Conservation (phyloP, 1,284 basidiomycete genomes). For the Uromyces viciae-fabae region DNA sequence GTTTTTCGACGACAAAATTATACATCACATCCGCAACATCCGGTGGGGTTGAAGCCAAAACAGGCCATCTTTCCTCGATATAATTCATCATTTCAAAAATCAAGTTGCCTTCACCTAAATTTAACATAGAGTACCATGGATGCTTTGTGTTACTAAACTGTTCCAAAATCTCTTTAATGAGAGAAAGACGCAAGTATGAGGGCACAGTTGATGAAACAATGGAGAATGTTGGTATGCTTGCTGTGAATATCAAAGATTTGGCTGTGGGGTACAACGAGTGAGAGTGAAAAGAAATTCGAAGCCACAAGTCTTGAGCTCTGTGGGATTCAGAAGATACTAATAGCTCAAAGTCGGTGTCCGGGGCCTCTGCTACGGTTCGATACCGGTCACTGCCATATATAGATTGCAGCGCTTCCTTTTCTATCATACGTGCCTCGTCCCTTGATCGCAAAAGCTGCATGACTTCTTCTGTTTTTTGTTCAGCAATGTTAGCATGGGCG, state of each 20-base stretch:
- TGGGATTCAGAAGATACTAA: constrained; percentile 48
- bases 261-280: constrained; percentile 62
- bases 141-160: constrained; percentile 56
- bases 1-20: constrained; percentile 48
- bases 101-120: constrained; percentile 67
- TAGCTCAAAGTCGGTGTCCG: constrained; percentile 52
- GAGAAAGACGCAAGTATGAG: constrained; percentile 77
- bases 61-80: constrained; percentile 60
- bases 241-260: constrained; percentile 51
- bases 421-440: constrained; percentile 65
- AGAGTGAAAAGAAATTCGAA: constrained; percentile 66
- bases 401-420: constrained; percentile 64
- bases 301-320: constrained; percentile 58
- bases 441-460: constrained; percentile 55
- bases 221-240: constrained; percentile 68
- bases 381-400: constrained; percentile 57
- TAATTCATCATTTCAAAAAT: constrained; percentile 71
- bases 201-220: constrained; percentile 69
- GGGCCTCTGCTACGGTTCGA: constrained; percentile 52
- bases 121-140: constrained; percentile 60
- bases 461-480: constrained; percentile 50
- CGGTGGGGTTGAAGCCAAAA: constrained; percentile 53
- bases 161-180: constrained; percentile 54
- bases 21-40: constrained; percentile 52
- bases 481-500: constrained; percentile 58